phyloP scores from a whole-genome alignment of 148 eudicot species.

The Vaccinium macrocarpon region DNA sequence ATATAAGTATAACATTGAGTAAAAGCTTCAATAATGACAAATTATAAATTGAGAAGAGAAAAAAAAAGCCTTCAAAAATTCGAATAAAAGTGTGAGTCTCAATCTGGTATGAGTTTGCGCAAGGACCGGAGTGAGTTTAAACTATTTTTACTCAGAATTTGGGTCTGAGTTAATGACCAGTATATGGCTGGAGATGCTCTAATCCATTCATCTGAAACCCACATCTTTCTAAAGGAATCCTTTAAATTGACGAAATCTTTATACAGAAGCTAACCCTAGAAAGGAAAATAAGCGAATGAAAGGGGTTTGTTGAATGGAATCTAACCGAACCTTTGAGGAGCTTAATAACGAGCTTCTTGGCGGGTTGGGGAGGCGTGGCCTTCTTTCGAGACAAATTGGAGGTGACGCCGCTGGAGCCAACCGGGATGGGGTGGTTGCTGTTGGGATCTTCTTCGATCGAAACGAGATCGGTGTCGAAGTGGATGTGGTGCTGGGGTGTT shows the following conservation, averaged over 20 bases:
- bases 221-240: neutral
- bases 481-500: slow-evolving; percentile 15
- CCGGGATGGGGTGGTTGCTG: too few species aligned
- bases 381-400: slow-evolving; percentile 79
- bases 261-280: neutral
- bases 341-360: slow-evolving; percentile 86
- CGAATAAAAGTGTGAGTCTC: too few species aligned
- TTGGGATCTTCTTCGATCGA: slow-evolving; percentile 42
- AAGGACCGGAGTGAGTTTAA: too few species aligned
- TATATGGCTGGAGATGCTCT: too few species aligned
- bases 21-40: too few species aligned
- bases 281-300: neutral
- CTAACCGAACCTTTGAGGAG: slow-evolving; percentile 58
- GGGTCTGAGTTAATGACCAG: too few species aligned
- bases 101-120: too few species aligned
- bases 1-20: too few species aligned
- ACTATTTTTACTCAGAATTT: too few species aligned
- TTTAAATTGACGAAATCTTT: neutral
- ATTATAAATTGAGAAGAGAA: too few species aligned
- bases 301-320: too few species aligned
- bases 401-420: slow-evolving; percentile 15
- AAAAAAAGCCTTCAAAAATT: too few species aligned
- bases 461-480: slow-evolving; percentile 21
- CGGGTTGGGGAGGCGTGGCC: slow-evolving; percentile 83
- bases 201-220: neutral